Conservation (phyloP, 371 early-diverging fungal species). For the Syncephalastrum contaminatum region DNA sequence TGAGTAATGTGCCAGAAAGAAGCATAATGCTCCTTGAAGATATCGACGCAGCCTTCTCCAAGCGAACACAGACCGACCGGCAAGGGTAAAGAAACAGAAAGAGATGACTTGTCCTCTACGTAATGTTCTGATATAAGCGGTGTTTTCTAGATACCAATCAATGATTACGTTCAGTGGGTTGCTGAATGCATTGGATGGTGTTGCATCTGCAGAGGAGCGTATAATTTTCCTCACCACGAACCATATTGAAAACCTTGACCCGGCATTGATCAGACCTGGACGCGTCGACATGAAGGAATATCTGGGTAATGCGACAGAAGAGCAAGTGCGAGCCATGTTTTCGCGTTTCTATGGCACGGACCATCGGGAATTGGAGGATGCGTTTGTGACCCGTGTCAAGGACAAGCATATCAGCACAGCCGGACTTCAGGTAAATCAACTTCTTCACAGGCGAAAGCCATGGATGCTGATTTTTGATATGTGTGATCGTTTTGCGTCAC, state of each 20-base stretch:
- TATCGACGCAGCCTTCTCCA: constrained; percentile 97
- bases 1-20: constrained; percentile 94
- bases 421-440: constrained; percentile 53
- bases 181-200: constrained; percentile 99
- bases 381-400: constrained; percentile 63
- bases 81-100: constrained; percentile 49
- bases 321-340: constrained; percentile 85
- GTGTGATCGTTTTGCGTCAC: too few relatives aligned
- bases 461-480: too few relatives aligned
- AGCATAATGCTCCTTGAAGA: constrained; percentile 98
- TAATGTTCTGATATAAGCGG: not conserved
- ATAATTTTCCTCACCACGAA: constrained; percentile 99
- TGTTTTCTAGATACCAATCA: constrained; percentile 62
- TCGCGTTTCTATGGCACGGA: constrained; percentile 78
- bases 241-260: constrained; percentile 94
- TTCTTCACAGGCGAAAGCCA: too few relatives aligned
- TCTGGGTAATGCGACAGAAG: constrained; percentile 81
- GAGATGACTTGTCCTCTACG: not conserved
- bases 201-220: constrained; percentile 96
- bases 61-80: constrained; percentile 56
- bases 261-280: constrained; percentile 98
- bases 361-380: constrained; percentile 57
- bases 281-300: constrained; percentile 94
- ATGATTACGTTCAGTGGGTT: constrained; percentile 99
- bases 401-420: constrained; percentile 76